These are phyloP conservation scores for Aspergillus fumigatus DNA, from an alignment of 2,329 filamentous ascomycete genomes.

Conservation along the genomic window DNA sequence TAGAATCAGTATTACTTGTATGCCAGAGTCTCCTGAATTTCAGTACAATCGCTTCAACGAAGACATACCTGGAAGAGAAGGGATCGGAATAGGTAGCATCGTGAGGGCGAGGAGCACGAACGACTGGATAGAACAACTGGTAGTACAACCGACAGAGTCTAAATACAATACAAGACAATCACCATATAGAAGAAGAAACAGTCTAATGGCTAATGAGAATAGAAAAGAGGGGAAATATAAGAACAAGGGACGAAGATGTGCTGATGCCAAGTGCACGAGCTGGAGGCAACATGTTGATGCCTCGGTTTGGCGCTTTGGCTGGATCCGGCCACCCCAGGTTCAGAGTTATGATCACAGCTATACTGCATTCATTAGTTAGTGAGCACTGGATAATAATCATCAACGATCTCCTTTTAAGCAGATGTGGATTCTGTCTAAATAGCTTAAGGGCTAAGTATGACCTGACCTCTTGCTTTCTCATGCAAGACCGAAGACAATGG, in stretches of 20 bases:
- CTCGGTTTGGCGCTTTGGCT: background rate
- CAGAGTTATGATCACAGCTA: background rate
- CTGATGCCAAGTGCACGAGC: background rate
- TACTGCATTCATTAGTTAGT: background rate
- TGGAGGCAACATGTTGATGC: constrained; percentile 2
- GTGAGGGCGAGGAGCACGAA: background rate
- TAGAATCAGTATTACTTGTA: constrained; percentile 2
- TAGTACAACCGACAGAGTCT: background rate
- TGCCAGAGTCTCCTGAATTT: background rate
- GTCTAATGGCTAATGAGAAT: background rate
- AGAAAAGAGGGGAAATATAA: background rate
- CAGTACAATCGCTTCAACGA: background rate
- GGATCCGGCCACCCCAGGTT: background rate
- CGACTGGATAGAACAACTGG: background rate
- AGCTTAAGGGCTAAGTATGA: too few species aligned
- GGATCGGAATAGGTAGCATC: constrained; percentile 1
- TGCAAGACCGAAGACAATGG: background rate
- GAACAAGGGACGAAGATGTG: background rate
- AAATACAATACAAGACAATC: background rate
- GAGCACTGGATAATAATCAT: background rate
- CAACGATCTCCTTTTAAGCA: too few species aligned
- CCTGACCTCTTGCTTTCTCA: background rate
- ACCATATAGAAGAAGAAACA: background rate
- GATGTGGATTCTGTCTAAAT: background rate
- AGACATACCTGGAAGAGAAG: constrained; percentile 15